phyloP scores from a whole-genome alignment of 2,329 filamentous ascomycete species.

The Exophiala aquamarina region DNA sequence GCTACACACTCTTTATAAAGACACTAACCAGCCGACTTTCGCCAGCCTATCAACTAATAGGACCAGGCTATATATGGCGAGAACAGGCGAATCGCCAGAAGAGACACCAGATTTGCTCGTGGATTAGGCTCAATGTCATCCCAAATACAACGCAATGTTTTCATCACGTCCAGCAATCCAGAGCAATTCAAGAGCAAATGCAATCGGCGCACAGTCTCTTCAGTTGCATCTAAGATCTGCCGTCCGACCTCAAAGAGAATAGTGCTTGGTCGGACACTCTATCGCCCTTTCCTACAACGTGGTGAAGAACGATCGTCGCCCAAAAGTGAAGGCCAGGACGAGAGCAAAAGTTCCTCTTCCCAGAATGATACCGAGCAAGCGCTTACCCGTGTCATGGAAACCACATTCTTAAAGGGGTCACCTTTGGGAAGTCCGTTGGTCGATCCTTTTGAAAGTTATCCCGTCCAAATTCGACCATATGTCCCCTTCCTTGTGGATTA shows the following conservation, averaged over 20 bases:
- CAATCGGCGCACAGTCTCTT: conserved; percentile 19
- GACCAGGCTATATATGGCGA: no score
- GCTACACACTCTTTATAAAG: no score
- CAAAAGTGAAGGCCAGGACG: background rate
- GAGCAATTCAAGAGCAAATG: conserved; percentile 15
- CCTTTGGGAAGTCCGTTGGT: conserved; percentile 10
- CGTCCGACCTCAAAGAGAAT: conserved; percentile 18
- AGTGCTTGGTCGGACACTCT: conserved; percentile 13
- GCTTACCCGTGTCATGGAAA: background rate
- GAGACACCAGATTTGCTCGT: background rate
- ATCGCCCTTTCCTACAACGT: conserved; percentile 14
- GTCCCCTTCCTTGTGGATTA: conserved; percentile 20
- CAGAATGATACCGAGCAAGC: background rate
- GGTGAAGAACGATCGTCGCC: conserved; percentile 1
- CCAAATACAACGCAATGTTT: conserved; percentile 7
- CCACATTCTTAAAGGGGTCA: conserved; percentile 6
- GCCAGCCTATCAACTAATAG: no score
- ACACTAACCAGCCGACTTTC: no score
- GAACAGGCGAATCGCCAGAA: background rate
- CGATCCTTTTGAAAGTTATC: conserved; percentile 16
- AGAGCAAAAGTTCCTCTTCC: background rate
- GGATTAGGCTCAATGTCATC: conserved; percentile 5
- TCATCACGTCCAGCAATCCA: conserved; percentile 23
- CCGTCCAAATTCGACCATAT: conserved; percentile 9
- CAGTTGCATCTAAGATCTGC: conserved; percentile 21